These are phyloP conservation scores for Candida cerambycidarum DNA, from an alignment of 805 yeast species.

Conservation along the genomic window DNA sequence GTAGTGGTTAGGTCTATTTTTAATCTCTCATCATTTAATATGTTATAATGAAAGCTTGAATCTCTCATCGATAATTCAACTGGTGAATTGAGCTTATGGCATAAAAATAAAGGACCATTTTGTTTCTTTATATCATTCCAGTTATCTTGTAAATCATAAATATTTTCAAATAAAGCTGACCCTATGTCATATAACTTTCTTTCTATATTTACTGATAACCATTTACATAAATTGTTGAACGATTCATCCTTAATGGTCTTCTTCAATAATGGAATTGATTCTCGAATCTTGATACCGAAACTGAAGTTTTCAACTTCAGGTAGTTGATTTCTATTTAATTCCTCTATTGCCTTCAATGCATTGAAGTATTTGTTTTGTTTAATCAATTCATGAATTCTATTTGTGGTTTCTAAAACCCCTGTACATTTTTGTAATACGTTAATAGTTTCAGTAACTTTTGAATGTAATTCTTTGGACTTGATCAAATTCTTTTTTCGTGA, in stretches of 20 bases:
- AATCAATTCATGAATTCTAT: slow-evolving; percentile 79
- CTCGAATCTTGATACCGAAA: slow-evolving; percentile 70
- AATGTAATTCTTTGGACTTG: slow-evolving; percentile 60
- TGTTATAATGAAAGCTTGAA: slow-evolving; percentile 47
- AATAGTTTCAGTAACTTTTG: slow-evolving; percentile 70
- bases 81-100: slow-evolving; percentile 78
- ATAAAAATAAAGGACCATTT: slow-evolving; percentile 37
- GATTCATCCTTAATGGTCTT: slow-evolving; percentile 73
- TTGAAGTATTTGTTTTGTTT: slow-evolving; percentile 74
- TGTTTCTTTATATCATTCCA: slow-evolving; percentile 55
- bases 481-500: slow-evolving; percentile 59
- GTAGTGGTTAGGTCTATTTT: slow-evolving; percentile 65
- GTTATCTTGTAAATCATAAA: slow-evolving; percentile 53
- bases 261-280: slow-evolving; percentile 74
- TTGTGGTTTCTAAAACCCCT: slow-evolving; percentile 81
- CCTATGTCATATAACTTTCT: slow-evolving; percentile 62
- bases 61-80: slow-evolving; percentile 78
- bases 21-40: slow-evolving; percentile 42
- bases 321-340: slow-evolving; percentile 64
- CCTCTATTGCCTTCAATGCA: slow-evolving; percentile 81
- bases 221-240: slow-evolving; percentile 60
- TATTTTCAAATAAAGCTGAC: slow-evolving; percentile 51
- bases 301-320: slow-evolving; percentile 72
- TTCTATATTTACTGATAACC: slow-evolving; percentile 62
- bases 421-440: slow-evolving; percentile 69